Evolutionary conservation across 805 yeast species (phyloP).

Genomic region (Nakazawaea sp.): DNA sequence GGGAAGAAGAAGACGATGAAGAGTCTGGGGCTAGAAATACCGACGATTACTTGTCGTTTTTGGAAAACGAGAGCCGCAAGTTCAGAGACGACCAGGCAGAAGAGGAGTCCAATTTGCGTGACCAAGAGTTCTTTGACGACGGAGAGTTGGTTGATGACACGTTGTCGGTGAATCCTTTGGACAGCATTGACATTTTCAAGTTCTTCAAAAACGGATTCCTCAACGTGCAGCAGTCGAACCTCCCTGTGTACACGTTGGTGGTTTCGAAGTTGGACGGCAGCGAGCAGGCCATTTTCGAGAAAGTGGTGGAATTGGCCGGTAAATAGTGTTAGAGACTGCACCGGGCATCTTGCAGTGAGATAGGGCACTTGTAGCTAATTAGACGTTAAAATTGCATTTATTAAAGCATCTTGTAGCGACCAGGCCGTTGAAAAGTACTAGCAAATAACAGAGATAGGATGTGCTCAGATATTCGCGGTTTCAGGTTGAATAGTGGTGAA

Average conservation of each 20-base stretch:
- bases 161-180: constrained; percentile 71
- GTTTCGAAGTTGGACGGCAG: constrained; percentile 6
- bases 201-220: constrained; percentile 53
- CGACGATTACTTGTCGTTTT: constrained; percentile 42
- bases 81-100: constrained; percentile 27
- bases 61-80: constrained; percentile 36
- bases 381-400: too few species aligned
- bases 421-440: too few species aligned
- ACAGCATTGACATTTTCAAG: constrained; percentile 63
- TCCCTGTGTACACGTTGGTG: constrained; percentile 5
- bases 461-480: not conserved
- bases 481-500: too few species aligned
- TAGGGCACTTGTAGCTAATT: too few species aligned
- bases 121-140: constrained; percentile 27
- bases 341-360: too few species aligned
- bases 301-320: constrained; percentile 8
- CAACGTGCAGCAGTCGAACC: constrained; percentile 39
- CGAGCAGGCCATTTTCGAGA: constrained; percentile 8
- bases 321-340: too few species aligned
- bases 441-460: too few species aligned
- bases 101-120: constrained; percentile 33
- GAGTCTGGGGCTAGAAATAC: constrained; percentile 20
- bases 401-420: too few species aligned
- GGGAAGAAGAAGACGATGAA: constrained; percentile 19
- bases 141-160: constrained; percentile 83